Evolutionary conservation across 805 yeast genomes (phyloP).

Genomic region (Scheffersomyces spartinae): DNA sequence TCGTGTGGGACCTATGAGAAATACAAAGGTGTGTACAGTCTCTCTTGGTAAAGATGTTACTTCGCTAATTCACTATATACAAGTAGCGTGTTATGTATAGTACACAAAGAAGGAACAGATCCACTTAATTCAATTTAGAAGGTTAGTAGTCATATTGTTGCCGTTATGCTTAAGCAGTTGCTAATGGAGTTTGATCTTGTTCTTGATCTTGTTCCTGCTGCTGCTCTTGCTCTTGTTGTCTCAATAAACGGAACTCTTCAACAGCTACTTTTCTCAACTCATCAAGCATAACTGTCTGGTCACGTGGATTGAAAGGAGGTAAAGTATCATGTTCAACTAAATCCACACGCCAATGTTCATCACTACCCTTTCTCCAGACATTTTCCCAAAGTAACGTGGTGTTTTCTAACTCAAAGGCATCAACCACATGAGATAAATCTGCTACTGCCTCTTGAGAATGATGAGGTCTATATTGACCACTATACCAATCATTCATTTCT

Average conservation of each 20-base stretch:
- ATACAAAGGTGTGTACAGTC: too few species aligned
- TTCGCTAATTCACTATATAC: too few species aligned
- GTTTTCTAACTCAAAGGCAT: conserved; percentile 39
- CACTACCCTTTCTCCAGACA: conserved; percentile 79
- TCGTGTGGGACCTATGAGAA: too few species aligned
- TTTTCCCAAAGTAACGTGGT: conserved; percentile 72
- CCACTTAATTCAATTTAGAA: too few species aligned
- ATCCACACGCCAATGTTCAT: conserved; percentile 52
- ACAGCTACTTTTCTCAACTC: conserved; percentile 37
- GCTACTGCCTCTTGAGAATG: conserved; percentile 87
- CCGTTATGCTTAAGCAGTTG: conserved; percentile 2
- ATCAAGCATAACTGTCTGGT: conserved; percentile 55
- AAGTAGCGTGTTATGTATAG: too few species aligned
- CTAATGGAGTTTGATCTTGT: conserved; percentile 2
- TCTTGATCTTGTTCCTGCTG: conserved; percentile 1
- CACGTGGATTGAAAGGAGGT: conserved; percentile 49
- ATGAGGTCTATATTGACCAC: conserved; percentile 83
- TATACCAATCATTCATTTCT: conserved; percentile 76
- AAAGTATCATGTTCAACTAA: conserved; percentile 51
- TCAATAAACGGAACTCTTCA: conserved; percentile 17
- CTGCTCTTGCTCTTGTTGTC: conserved; percentile 7
- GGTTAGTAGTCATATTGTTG: neutral
- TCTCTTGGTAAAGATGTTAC: too few species aligned
- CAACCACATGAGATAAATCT: conserved; percentile 63
- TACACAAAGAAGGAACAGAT: too few species aligned